A percentile compares a stretch with the other conserved stretches of the same genome.
Conservation (phyloP, 2,329 filamentous ascomycete species). For the Arthrobotrys sphaeroides region DNA sequence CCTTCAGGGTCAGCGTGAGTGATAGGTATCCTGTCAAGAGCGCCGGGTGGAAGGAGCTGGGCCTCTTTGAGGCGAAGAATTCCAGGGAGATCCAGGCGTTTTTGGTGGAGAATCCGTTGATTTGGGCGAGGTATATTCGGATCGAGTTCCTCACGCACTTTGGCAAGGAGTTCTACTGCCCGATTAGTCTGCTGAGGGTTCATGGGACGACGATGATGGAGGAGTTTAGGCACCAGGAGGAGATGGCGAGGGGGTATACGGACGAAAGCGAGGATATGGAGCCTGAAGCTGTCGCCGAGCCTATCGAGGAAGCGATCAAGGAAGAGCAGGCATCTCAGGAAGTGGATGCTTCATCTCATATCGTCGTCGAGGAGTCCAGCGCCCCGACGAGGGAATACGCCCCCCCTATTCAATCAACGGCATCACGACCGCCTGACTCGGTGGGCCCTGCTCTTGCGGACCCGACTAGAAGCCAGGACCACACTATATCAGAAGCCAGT, state of each 20-base stretch:
- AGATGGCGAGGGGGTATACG: constrained; percentile 70
- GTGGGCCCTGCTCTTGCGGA: constrained; percentile 37
- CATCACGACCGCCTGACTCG: constrained; percentile 3
- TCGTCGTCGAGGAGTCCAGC: constrained; percentile 1
- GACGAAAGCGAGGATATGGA: constrained; percentile 67
- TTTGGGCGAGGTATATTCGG: constrained; percentile 92
- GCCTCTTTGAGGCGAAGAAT: constrained; percentile 89
- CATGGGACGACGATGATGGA: constrained; percentile 95
- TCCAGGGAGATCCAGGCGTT: constrained; percentile 94
- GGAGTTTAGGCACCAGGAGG: constrained; percentile 87
- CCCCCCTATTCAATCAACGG: constrained; percentile 26
- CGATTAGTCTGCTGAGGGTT: constrained; percentile 85
- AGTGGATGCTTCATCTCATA: constrained; percentile 3
- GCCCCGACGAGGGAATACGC: constrained; percentile 10
- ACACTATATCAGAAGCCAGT: not conserved
- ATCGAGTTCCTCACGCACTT: constrained; percentile 94
- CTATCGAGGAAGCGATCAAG: constrained; percentile 55
- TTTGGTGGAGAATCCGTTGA: constrained; percentile 89
- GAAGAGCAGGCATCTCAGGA: constrained; percentile 27
- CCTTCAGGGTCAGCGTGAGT: constrained; percentile 89
- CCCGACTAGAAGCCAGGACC: constrained; percentile 1
- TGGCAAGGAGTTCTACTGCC: constrained; percentile 96
- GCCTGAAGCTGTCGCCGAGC: constrained; percentile 60
- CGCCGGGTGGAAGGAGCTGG: constrained; percentile 90
- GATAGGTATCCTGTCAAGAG: constrained; percentile 92